Percentiles rank a stretch among this genome's conserved stretches.
These are phyloP conservation scores for Phytophthora tubulina DNA, from an alignment of 352 stramenopile genomes.

Conservation along the genomic window DNA sequence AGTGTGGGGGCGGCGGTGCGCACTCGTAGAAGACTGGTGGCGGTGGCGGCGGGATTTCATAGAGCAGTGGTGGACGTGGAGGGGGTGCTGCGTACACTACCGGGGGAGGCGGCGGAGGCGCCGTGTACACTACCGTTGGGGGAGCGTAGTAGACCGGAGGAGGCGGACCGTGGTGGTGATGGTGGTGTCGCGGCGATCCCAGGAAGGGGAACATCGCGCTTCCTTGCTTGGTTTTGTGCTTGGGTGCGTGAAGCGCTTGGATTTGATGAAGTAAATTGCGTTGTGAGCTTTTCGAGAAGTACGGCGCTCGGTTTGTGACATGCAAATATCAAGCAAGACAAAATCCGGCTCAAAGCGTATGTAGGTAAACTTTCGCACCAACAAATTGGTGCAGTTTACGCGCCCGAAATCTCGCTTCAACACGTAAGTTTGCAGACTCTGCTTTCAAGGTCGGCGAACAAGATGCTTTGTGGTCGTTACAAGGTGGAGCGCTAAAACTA, in stretches of 20 bases:
- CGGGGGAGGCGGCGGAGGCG: conserved; percentile 6
- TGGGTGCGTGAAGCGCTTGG: conserved; percentile 2
- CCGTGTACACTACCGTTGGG: conserved; percentile 9
- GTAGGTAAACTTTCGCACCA: not conserved
- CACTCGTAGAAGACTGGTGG: conserved; percentile 24
- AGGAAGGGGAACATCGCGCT: conserved; percentile 3
- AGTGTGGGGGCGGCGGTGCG: conserved; percentile 7
- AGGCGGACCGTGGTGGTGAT: conserved; percentile 17
- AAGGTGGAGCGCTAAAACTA: too few species aligned
- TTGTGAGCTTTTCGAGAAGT: conserved; percentile 5
- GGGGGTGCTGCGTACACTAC: conserved; percentile 7
- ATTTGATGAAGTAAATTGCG: conserved; percentile 6
- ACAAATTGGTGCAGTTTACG: not conserved
- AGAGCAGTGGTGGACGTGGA: conserved; percentile 9
- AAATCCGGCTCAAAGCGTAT: not conserved
- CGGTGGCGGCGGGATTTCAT: not conserved
- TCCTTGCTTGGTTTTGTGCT: not conserved
- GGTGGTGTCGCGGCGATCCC: conserved; percentile 15
- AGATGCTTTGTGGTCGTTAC: too few species aligned
- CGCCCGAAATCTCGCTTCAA: not conserved
- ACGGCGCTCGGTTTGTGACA: not conserved
- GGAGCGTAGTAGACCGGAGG: conserved; percentile 1
- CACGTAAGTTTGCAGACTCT: too few species aligned
- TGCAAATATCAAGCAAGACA: not conserved
- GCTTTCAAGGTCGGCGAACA: too few species aligned